A percentile compares a stretch with the other conserved stretches of the same genome.
Evolutionary conservation across 1,139 yeast genomes (phyloP).

Genomic region (Saccharomyces hybrid): DNA sequence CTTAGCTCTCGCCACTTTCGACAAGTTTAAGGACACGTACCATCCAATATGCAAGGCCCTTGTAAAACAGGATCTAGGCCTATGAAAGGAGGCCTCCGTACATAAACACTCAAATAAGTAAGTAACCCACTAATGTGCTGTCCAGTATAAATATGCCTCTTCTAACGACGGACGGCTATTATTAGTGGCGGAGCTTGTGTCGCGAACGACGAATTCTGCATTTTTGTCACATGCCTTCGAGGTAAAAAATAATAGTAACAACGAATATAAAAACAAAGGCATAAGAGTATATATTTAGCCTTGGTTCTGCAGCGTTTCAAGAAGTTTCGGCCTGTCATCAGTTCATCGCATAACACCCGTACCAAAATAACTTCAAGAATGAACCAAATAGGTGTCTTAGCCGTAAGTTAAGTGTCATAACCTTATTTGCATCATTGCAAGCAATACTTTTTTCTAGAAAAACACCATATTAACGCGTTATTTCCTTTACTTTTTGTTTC

Average conservation of each 20-base stretch:
- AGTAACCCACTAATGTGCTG: background rate
- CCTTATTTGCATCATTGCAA: background rate
- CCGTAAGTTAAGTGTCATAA: constrained; percentile 11
- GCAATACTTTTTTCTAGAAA: no score
- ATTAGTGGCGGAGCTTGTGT: background rate
- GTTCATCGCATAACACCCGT: no score
- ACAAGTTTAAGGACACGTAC: constrained; percentile 48
- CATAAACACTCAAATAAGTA: background rate
- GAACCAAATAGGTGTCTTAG: constrained; percentile 25
- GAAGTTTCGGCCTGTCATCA: no score
- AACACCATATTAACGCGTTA: background rate
- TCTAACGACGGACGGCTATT: background rate
- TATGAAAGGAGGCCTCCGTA: constrained; percentile 8
- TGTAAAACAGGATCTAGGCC: constrained; percentile 64
- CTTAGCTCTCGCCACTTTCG: constrained; percentile 60
- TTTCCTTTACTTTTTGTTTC: background rate
- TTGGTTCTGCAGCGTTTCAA: no score
- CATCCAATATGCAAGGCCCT: constrained; percentile 81
- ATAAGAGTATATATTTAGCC: no score
- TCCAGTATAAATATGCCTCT: background rate
- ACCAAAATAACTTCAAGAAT: constrained; percentile 10
- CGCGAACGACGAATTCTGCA: background rate
- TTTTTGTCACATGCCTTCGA: background rate
- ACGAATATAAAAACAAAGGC: background rate
- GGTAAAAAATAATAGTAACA: background rate